Evolutionary conservation across 305 asterid species (phyloP).

Genomic region (Coffea humblotiana): DNA sequence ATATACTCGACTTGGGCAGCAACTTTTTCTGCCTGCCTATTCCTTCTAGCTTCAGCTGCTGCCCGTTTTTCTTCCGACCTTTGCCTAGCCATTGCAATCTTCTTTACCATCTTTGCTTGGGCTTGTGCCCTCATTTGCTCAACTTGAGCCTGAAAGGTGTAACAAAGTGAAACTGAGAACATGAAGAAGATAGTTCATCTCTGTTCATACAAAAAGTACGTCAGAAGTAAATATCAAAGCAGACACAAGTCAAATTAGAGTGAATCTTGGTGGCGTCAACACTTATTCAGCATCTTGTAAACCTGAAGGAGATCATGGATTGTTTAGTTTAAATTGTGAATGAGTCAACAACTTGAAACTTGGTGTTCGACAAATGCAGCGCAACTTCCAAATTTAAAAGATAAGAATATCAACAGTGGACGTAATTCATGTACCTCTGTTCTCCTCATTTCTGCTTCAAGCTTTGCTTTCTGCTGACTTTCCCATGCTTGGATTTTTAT

Average conservation of each 20-base stretch:
- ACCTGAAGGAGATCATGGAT: background rate
- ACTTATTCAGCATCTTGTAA: background rate
- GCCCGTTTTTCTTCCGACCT: conserved; percentile 73
- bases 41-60: conserved; percentile 68
- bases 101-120: conserved; percentile 79
- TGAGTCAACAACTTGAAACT: too few relatives aligned
- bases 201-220: background rate
- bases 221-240: background rate
- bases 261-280: background rate
- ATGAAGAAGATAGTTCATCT: background rate
- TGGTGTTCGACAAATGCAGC: background rate
- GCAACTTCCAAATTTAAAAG: background rate
- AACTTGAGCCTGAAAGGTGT: conserved; percentile 55
- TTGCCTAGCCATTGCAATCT: conserved; percentile 78
- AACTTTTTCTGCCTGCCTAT: conserved; percentile 61
- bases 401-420: background rate
- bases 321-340: background rate
- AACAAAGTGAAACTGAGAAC: background rate
- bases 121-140: conserved; percentile 84
- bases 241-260: background rate
- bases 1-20: conserved; percentile 70
- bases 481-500: conserved; percentile 94
- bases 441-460: conserved; percentile 94
- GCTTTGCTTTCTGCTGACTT: conserved; percentile 85
- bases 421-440: conserved; percentile 54